These are phyloP conservation scores for Pisolithus tinctorius DNA, from an alignment of 768 basidiomycete genomes.

Conservation along the genomic window DNA sequence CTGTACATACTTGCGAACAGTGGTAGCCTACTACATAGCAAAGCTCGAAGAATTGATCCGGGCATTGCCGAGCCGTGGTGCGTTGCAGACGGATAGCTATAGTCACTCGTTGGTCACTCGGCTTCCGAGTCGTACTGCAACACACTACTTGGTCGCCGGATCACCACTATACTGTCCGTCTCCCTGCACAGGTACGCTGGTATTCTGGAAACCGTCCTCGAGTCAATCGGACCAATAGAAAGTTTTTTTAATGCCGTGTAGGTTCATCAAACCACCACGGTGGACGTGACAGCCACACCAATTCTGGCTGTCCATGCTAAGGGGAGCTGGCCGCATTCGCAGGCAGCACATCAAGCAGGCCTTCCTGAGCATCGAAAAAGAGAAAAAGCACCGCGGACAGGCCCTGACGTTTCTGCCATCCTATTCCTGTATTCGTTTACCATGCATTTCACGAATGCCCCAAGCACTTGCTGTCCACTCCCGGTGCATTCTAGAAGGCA, in stretches of 20 bases:
- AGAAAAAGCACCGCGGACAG: conserved; percentile 6
- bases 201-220: not conserved
- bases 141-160: not conserved
- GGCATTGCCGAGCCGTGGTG: not conserved
- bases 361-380: conserved; percentile 15
- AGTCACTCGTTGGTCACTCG: too few relatives aligned
- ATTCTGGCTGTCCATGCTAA: conserved; percentile 67
- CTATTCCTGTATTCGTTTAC: conserved; percentile 10
- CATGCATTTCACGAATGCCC: conserved; percentile 17
- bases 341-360: conserved; percentile 46
- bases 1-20: too few relatives aligned
- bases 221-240: not conserved
- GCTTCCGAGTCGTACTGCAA: not conserved
- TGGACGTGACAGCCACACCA: conserved; percentile 28
- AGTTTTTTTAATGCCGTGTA: not conserved
- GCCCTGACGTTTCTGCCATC: conserved; percentile 6
- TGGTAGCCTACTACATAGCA: too few relatives aligned
- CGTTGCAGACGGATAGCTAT: not conserved
- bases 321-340: conserved; percentile 49
- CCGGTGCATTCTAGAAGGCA: conserved; percentile 3
- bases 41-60: not conserved
- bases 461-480: conserved; percentile 13
- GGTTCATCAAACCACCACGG: conserved; percentile 29
- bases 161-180: not conserved
- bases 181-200: conserved; percentile 1